Percentiles rank a stretch among this genome's conserved stretches.
These are phyloP conservation scores for Pleurotus cornucopiae DNA, from an alignment of 768 basidiomycete species.

Conservation along the genomic window DNA sequence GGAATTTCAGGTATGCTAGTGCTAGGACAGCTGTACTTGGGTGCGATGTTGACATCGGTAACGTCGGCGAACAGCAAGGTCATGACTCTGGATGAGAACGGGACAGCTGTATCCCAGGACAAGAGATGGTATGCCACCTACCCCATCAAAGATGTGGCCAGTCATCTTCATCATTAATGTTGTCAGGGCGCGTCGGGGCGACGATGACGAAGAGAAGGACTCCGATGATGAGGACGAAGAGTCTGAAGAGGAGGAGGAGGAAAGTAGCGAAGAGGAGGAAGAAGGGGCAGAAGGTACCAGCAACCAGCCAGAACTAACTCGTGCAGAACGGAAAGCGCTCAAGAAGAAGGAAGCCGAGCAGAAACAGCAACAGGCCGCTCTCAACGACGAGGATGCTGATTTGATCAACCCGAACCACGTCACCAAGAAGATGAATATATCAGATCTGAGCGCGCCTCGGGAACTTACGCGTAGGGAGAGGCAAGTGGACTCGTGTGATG, in stretches of 20 bases:
- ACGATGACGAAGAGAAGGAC: conserved; percentile 34
- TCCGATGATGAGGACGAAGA: conserved; percentile 39
- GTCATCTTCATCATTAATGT: conserved; percentile 2
- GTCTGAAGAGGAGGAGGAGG: conserved; percentile 32
- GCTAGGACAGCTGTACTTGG: conserved; percentile 3
- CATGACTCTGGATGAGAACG: conserved; percentile 54
- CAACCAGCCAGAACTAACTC: conserved; percentile 54
- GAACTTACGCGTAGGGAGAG: conserved; percentile 65
- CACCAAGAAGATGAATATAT: conserved; percentile 69
- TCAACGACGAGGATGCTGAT: conserved; percentile 61
- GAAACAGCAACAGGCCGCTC: conserved; percentile 34
- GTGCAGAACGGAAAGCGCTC: conserved; percentile 69
- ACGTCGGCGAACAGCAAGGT: conserved; percentile 41
- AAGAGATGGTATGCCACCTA: conserved; percentile 35
- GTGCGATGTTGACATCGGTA: conserved; percentile 6
- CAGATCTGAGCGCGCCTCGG: conserved; percentile 63
- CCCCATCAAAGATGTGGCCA: conserved; percentile 8
- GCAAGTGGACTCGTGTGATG: conserved; percentile 26
- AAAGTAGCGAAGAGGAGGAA: conserved; percentile 43
- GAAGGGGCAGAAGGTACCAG: conserved; percentile 33
- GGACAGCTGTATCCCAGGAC: conserved; percentile 46
- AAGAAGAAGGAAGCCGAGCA: conserved; percentile 76
- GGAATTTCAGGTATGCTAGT: conserved; percentile 65
- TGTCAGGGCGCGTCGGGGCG: conserved; percentile 17
- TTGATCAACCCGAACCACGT: conserved; percentile 79